These are phyloP conservation scores for Austroboletus eburneus DNA, from an alignment of 768 basidiomycete species.

Conservation along the genomic window DNA sequence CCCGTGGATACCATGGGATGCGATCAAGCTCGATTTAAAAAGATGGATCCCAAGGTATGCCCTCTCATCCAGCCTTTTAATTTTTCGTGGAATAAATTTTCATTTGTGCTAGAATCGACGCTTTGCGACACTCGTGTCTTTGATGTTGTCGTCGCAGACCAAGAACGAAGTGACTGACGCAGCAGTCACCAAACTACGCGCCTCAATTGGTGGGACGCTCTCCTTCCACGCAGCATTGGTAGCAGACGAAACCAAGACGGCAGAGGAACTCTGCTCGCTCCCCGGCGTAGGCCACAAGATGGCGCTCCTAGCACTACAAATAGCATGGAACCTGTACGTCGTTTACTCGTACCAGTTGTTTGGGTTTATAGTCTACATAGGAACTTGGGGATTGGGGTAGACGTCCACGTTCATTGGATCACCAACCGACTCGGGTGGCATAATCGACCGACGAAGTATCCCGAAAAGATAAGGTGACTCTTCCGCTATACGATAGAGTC, in stretches of 20 bases:
- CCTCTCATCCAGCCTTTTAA: too few relatives aligned
- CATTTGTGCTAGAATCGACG: constrained; percentile 57
- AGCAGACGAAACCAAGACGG: constrained; percentile 76
- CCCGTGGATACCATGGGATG: constrained; percentile 96
- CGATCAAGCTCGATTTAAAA: constrained; percentile 60
- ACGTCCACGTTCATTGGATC: constrained; percentile 94
- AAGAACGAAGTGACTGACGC: constrained; percentile 89
- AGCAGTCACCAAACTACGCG: constrained; percentile 71
- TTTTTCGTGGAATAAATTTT: too few relatives aligned
- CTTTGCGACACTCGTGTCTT: constrained; percentile 80
- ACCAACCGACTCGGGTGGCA: constrained; percentile 95
- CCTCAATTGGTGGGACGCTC: constrained; percentile 73
- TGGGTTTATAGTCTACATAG: too few relatives aligned
- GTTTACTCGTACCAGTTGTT: too few relatives aligned
- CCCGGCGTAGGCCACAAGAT: constrained; percentile 96
- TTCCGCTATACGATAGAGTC: constrained; percentile 37
- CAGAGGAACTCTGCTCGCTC: constrained; percentile 82
- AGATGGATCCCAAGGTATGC: constrained; percentile 61
- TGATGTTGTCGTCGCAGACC: constrained; percentile 96
- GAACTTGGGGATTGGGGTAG: constrained; percentile 90
- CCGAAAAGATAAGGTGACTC: constrained; percentile 79
- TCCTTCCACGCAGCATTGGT: constrained; percentile 65
- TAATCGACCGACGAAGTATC: constrained; percentile 71
- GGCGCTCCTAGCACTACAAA: constrained; percentile 82
- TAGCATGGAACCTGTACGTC: constrained; percentile 77